Conservation (phyloP, 805 yeast genomes). For the Debaryomyces tyrocola region DNA sequence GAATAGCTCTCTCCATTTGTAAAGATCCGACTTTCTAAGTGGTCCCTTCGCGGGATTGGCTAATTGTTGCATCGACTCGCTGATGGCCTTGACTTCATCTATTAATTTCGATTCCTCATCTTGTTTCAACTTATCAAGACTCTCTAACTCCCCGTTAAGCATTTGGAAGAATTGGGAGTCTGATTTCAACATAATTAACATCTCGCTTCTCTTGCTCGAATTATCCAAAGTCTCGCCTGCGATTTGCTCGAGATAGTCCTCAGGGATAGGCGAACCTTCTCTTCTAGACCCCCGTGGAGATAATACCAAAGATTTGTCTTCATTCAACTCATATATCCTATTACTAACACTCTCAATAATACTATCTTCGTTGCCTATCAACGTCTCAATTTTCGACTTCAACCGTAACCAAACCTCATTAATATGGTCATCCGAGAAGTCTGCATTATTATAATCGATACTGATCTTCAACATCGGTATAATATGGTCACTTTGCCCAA, state of each 20-base stretch:
- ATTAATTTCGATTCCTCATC: conserved; percentile 45
- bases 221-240: conserved; percentile 9
- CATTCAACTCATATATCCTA: conserved; percentile 8
- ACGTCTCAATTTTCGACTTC: conserved; percentile 24
- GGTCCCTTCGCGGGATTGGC: conserved; percentile 34
- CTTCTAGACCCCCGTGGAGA: conserved; percentile 22
- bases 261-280: conserved; percentile 6
- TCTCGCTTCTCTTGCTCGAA: conserved; percentile 14
- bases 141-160: conserved; percentile 53
- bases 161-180: conserved; percentile 62
- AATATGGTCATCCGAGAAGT: conserved; percentile 34
- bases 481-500: conserved; percentile 21
- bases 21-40: conserved; percentile 50
- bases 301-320: conserved; percentile 21
- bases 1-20: conserved; percentile 70
- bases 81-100: conserved; percentile 42
- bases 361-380: conserved; percentile 23
- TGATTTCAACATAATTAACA: conserved; percentile 48
- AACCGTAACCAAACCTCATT: conserved; percentile 28
- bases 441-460: conserved; percentile 28
- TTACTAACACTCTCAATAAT: conserved; percentile 27
- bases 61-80: conserved; percentile 36
- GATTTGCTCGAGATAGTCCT: neutral
- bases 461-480: conserved; percentile 40
- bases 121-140: conserved; percentile 43